Conservation (phyloP, 345 rosid genomes). For the Kernera saxatilis region DNA sequence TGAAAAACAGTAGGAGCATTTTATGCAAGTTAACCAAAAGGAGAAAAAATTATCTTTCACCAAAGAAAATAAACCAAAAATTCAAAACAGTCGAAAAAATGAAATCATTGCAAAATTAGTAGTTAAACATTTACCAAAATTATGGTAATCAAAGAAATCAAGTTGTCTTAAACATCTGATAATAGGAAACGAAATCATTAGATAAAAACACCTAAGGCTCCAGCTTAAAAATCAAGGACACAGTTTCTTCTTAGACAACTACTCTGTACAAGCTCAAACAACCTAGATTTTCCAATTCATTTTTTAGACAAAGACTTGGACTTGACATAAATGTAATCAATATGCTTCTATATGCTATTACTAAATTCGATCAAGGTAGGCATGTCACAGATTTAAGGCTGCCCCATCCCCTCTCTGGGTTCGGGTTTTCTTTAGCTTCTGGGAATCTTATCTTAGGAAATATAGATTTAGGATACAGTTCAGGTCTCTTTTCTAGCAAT, state of each 20-base stretch:
- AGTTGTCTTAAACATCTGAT: not conserved
- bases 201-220: not conserved
- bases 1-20: constrained; percentile 28
- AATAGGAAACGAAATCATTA: not conserved
- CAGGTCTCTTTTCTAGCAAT: too few species aligned
- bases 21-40: not conserved
- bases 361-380: not conserved
- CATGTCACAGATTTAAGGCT: not conserved
- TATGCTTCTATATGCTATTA: not conserved
- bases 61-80: not conserved
- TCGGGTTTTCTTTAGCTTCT: too few species aligned
- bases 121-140: not conserved
- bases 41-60: constrained; percentile 2
- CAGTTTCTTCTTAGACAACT: not conserved
- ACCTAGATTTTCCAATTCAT: not conserved
- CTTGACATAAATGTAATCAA: not conserved
- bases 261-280: not conserved
- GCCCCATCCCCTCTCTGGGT: too few species aligned
- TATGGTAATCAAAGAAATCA: not conserved
- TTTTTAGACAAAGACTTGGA: not conserved
- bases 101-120: not conserved
- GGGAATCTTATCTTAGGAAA: too few species aligned
- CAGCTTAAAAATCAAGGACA: not conserved
- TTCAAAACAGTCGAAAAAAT: not conserved
- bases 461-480: too few species aligned